Evolutionary conservation across 192 early-diverging fungal genomes (phyloP), one percentile per base, ranked within the genome.

Genomic region (Ramicandelaber brevisporus): DNA sequence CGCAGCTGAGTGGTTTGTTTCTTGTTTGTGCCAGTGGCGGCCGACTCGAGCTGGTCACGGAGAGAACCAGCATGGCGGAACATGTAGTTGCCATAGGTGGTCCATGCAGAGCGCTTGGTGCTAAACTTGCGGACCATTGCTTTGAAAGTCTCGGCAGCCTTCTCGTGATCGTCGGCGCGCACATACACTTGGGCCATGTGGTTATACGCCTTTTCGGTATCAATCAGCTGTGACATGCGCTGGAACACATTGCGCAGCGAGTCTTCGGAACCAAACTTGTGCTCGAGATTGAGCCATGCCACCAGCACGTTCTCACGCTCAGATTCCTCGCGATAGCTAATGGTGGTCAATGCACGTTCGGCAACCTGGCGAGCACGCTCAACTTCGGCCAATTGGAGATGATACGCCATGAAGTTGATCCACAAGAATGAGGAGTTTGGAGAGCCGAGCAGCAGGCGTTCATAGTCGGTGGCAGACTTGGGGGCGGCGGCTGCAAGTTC

Each of bases 351-450:
- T 10, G 93, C 93, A 20, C 84, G 71, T 44, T 93, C 87, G 30
- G 75, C 93, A 31, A 95, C 71, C 24, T 68, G 68, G 23, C 93
- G 76, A 7, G 93, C 89, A 40, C 87, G 88, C 18, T 59, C 68
- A 18, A 93, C 67, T 53, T 98, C 88, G 0, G 85, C 79, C 34
- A 92, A 56, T 30, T 87, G 71, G 2, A 98, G 56, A 38, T 96
- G 85, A 64, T 80, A 87, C n/a, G 88, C 86, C 88, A 98, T 98
- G 46, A 85, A 98, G 53, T 98, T 87, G 44, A 98, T 84, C 93
- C 93, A 98, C 29, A 98, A 36, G 59, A 71, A 90, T 11, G 93
- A 98, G 31, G 74, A 81, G 57, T 89, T 82, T 26, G 93, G 93
- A 6, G 83, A 89, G 14, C 82, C 81, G 26, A 98, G 53, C 16